Evolutionary conservation across 1,139 yeast species (phyloP), one percentile per base, ranked within the genome.

Genomic region (Candida labiduridarum): DNA sequence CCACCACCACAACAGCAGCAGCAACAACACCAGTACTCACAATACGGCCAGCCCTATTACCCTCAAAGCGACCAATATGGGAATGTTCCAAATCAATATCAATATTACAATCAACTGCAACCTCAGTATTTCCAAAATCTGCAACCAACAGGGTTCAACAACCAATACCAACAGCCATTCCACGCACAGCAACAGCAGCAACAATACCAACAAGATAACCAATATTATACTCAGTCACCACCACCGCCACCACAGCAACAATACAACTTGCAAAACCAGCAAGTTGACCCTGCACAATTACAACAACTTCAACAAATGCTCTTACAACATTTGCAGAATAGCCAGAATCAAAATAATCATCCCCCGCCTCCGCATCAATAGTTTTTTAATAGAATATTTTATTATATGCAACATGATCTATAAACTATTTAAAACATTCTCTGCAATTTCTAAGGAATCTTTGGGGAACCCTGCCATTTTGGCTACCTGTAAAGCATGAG

Each of bases 401-500:
- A 27, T 38, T 22, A 41, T 29, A 39, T 39, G 18, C 44, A 25
- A 41, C 46, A 45, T 52, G 47, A 49, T 47, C 31, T 43, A 41
- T 41, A 52, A 36, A 19, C 44, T 43, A 22, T 46, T 55, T 58
- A 77, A 65, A 44, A 79, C 82, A 19, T 64, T 56, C 35, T 60
- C 59, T 1, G 92, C 91, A 41, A 73, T 68, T 2, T 68, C 55
- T 12, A 91, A 59, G 0, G 92, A 92, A 2, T 68, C 62, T 2
- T 59, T 51, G 0, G 98, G 97, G 56, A 90, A 88, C 0, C 97
- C 97, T 0, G 97, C 96, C 61, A 83, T 68, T 56, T 79, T 76
- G 0, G 97, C 98, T 8, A 91, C 90, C 51, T 83, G 84, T n/a
- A 91, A 68, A 0, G 97, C 98, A 66, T 87, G 89, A 0, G 97